Base-by-base conservation (phyloP, 129 eudicot species). In the Flaveria trinervia region DNA sequence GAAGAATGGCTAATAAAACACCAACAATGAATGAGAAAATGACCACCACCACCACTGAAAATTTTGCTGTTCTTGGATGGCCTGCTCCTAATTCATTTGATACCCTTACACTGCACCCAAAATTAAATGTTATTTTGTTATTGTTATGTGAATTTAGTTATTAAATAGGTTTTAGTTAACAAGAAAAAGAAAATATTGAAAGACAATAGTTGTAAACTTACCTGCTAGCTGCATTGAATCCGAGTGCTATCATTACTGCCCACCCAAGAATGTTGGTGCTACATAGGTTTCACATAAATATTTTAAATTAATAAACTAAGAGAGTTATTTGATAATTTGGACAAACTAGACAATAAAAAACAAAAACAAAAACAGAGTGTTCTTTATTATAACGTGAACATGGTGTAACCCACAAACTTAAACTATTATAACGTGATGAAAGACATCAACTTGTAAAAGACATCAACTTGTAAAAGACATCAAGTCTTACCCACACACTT, bases 231-330 rank as follows among this genome's bases (percentile, higher is more conserved):
- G 86, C 89, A 67, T 85, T 85, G 80, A 82, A 85, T 57, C 89
- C 92, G 50, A 82, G 23, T 33, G 87, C 85, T 61, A 84, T 10
- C 89, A 83, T 88, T 57, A 80, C 15, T 39, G 82, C 86, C 87
- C 87, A 85, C 13, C 88, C 89, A 45, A 79, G 80, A 80, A 88
- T 82, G 68, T 78, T 88, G 68, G 83, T 85, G 84, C 92, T 88
- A 82, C 73, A 39, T 76, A 45, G 73, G 61, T 30, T 51, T 11
- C 23, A 45, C 30, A 2, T 25, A 71, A 54, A 22, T 56, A 13
- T 11, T 11, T 18, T 33, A 73, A 10, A 9, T 39, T 36, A 36
- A 36, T 36, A 36, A 36, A 36, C 41, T 45, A 5, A 4, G 7
- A 36, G 41, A 5, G 41, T 36, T 36, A 36, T 36, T 36, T 36